phyloP scores from a whole-genome alignment of 139 green algal genomes.

The Closterium sp. region DNA sequence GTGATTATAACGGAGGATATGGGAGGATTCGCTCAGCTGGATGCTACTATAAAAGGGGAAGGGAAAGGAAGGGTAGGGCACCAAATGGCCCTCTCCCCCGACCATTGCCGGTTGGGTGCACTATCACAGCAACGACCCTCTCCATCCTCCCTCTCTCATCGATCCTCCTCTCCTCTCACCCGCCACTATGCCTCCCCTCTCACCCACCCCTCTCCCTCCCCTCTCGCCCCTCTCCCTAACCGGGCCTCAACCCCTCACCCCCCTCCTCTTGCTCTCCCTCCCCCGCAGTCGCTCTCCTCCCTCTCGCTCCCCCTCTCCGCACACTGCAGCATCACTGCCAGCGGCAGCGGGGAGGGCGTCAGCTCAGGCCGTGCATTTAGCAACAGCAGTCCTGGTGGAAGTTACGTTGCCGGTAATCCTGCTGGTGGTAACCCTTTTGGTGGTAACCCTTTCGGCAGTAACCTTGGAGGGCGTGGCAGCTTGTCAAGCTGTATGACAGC shows the following conservation, averaged over 20 bases:
- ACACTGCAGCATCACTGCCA: too few species aligned
- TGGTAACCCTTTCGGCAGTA: too few species aligned
- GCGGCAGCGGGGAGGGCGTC: neutral
- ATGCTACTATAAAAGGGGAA: neutral
- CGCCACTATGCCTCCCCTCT: neutral
- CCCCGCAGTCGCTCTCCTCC: neutral
- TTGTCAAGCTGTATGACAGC: too few species aligned
- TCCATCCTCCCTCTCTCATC: neutral
- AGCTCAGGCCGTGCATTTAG: too few species aligned
- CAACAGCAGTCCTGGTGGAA: too few species aligned
- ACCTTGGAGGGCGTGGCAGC: too few species aligned
- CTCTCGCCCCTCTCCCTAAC: neutral
- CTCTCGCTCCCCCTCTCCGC: too few species aligned
- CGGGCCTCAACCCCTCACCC: neutral
- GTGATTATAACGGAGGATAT: constrained; percentile 11
- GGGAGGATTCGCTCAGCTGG: neutral
- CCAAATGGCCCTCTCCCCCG: neutral
- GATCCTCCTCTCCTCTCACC: neutral
- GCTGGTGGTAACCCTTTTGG: neutral
- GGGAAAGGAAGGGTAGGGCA: neutral
- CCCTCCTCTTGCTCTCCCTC: neutral
- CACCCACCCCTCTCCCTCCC: neutral
- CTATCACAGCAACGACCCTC: neutral
- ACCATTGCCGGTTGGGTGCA: neutral
- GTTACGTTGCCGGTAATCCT: neutral